phyloP scores from a whole-genome alignment of 2,329 filamentous ascomycete species.

The Apiospora phragmitis region DNA sequence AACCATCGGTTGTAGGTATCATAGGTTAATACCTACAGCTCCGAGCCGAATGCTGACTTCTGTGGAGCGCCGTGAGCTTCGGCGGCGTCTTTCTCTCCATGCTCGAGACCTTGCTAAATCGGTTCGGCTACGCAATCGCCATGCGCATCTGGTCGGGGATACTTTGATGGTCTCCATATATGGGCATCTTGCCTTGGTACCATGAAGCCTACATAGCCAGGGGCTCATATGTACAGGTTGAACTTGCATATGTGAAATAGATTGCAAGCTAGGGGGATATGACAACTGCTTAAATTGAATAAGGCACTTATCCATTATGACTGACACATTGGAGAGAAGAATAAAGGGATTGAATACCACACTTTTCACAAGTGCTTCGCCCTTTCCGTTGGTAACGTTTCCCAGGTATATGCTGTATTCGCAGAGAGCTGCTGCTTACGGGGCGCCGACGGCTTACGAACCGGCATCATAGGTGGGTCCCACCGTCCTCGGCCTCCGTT shows the following conservation, averaged over 20 bases:
- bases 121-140: conserved; percentile 52
- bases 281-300: too few relatives aligned
- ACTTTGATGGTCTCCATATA: neutral
- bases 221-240: too few relatives aligned
- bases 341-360: too few relatives aligned
- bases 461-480: neutral
- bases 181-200: neutral
- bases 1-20: neutral
- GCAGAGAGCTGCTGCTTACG: too few relatives aligned
- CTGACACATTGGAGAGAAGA: too few relatives aligned
- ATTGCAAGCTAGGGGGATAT: neutral
- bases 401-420: neutral
- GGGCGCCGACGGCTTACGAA: neutral
- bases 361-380: neutral
- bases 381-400: too few relatives aligned
- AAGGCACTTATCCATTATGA: too few relatives aligned
- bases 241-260: neutral
- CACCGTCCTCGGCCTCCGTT: neutral
- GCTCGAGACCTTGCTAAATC: conserved; percentile 50
- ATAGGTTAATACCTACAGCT: neutral
- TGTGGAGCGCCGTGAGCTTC: conserved; percentile 57
- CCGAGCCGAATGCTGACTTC: neutral
- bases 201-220: too few relatives aligned
- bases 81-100: conserved; percentile 54
- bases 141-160: conserved; percentile 47